Evolutionary conservation across 495 filamentous ascomycete species (phyloP).

Genomic region (Daldinia childiae): DNA sequence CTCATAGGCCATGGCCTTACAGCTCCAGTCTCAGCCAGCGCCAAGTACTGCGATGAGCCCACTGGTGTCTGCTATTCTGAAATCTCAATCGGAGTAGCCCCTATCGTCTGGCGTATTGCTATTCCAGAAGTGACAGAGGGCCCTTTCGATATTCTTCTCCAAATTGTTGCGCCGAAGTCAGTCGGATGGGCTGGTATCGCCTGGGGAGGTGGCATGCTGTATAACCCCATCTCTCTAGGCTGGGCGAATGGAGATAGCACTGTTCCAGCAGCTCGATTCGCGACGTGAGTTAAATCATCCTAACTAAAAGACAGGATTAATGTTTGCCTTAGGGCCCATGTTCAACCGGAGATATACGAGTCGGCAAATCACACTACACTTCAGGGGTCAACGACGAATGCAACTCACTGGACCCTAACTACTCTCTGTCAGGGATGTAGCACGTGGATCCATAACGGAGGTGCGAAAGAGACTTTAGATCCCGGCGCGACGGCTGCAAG

Average conservation of each 20-base stretch:
- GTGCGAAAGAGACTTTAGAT: conserved; percentile 44
- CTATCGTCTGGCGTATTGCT: conserved; percentile 57
- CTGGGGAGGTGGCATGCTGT: conserved; percentile 62
- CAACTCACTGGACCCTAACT: conserved; percentile 60
- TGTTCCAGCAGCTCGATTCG: conserved; percentile 56
- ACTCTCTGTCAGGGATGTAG: conserved; percentile 58
- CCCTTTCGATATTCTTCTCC: conserved; percentile 59
- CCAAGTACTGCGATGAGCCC: conserved; percentile 51
- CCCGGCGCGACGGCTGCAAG: conserved; percentile 49
- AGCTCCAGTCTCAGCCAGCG: conserved; percentile 26
- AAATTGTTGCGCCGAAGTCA: conserved; percentile 53
- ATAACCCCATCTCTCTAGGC: conserved; percentile 58
- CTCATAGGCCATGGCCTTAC: conserved; percentile 28
- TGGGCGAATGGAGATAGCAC: conserved; percentile 57
- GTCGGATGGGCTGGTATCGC: conserved; percentile 59
- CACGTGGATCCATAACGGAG: conserved; percentile 46
- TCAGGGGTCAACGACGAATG: conserved; percentile 55
- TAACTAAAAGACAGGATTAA: conserved; percentile 9
- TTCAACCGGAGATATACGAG: conserved; percentile 52
- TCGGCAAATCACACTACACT: conserved; percentile 54
- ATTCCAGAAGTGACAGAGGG: conserved; percentile 54
- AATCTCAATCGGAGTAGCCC: conserved; percentile 47
- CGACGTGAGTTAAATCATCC: conserved; percentile 48
- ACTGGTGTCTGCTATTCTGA: conserved; percentile 53
- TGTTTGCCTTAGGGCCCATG: conserved; percentile 44